A percentile compares a stretch with the other conserved stretches of the same genome.
Evolutionary conservation across 1,284 basidiomycete genomes (phyloP).

Genomic region (Ustilago hordei): DNA sequence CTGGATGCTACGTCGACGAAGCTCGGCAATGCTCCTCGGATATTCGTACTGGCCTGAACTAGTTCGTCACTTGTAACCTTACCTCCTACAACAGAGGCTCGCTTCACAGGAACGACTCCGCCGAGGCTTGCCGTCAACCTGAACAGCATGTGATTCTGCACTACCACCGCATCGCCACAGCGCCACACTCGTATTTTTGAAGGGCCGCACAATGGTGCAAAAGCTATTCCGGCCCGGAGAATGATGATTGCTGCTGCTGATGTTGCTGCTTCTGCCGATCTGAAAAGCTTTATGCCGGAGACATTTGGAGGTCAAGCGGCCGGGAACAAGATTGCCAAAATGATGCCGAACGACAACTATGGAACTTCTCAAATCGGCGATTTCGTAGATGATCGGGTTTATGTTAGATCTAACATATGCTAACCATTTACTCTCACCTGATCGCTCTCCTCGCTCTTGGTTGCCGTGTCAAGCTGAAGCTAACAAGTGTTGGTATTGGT

Average conservation of each 20-base stretch:
- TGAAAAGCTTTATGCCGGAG: not conserved
- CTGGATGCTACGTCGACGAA: not conserved
- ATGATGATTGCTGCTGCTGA: not conserved
- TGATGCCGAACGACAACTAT: not conserved
- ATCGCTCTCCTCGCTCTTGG: not conserved
- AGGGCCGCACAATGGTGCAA: not conserved
- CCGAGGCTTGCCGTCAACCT: not conserved
- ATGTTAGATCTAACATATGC: not conserved
- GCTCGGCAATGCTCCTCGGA: not conserved
- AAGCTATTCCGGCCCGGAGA: not conserved
- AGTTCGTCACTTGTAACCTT: not conserved
- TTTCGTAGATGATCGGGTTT: not conserved
- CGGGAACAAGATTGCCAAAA: constrained; percentile 1
- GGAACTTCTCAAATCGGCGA: not conserved
- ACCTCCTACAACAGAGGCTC: not conserved
- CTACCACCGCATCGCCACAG: not conserved
- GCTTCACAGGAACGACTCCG: not conserved
- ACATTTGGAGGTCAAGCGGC: constrained; percentile 5
- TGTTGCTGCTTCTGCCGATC: not conserved
- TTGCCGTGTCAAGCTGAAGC: constrained; percentile 1
- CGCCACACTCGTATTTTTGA: not conserved
- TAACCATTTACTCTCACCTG: not conserved
- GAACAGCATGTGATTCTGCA: not conserved
- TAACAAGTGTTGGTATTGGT: constrained; percentile 6
- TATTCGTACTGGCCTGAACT: not conserved